These are phyloP conservation scores for Apostasia ramifera DNA, from an alignment of 106 monocot species.

Conservation along the genomic window DNA sequence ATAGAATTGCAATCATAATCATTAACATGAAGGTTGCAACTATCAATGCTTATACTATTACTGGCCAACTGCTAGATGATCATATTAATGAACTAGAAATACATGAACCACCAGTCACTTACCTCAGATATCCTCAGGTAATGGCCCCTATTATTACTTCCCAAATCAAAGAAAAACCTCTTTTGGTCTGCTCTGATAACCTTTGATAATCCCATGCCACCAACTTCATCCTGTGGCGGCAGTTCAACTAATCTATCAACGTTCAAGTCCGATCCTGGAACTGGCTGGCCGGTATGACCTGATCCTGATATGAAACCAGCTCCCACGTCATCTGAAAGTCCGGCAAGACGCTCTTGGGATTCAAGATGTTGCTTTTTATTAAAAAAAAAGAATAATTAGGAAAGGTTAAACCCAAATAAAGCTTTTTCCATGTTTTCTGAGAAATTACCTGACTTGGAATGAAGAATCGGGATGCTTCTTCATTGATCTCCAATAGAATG, in stretches of 20 bases:
- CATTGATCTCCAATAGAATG: conserved; percentile 74
- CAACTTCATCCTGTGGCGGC: conserved; percentile 41
- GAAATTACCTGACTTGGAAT: conserved; percentile 50
- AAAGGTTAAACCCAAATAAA: background rate
- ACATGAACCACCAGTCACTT: background rate
- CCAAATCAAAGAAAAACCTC: conserved; percentile 94
- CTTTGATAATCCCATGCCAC: conserved; percentile 59
- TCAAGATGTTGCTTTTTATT: conserved; percentile 45
- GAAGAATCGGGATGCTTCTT: conserved; percentile 51
- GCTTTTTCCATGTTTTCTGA: background rate
- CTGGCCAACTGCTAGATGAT: no score
- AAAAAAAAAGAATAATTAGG: background rate
- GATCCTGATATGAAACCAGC: conserved; percentile 88
- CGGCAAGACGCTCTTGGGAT: conserved; percentile 49
- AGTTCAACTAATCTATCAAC: conserved; percentile 60
- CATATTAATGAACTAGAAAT: no score
- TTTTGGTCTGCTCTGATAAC: conserved; percentile 85
- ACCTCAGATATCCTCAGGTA: conserved; percentile 95
- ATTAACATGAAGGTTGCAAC: no score
- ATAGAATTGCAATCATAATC: no score
- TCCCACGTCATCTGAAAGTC: conserved; percentile 96
- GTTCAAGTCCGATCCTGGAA: conserved; percentile 51
- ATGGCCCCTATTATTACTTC: conserved; percentile 87
- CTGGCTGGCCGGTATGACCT: conserved; percentile 39
- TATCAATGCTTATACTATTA: no score